Conservation (phyloP, 2,329 filamentous ascomycete genomes). For the Fusarium drepaniforme region DNA sequence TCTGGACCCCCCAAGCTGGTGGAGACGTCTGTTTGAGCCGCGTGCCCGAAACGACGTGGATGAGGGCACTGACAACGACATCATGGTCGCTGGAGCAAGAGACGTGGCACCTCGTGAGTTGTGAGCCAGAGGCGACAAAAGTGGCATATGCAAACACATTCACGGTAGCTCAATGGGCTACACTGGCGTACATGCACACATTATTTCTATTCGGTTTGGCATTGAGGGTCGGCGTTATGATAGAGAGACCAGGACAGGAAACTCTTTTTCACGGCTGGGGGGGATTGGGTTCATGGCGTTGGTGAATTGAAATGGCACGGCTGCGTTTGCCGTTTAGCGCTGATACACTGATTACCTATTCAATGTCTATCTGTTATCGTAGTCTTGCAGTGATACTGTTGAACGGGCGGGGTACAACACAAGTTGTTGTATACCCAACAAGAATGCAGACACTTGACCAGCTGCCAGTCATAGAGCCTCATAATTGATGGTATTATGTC, state of each 20-base stretch:
- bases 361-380: slow-evolving; percentile 4
- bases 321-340: background rate
- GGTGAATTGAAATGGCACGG: slow-evolving; percentile 11
- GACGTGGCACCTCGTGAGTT: slow-evolving; percentile 44
- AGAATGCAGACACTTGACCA: background rate
- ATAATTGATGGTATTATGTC: background rate
- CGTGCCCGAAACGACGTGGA: slow-evolving; percentile 62
- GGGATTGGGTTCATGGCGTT: slow-evolving; percentile 26
- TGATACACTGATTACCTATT: background rate
- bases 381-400: background rate
- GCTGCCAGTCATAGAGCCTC: background rate
- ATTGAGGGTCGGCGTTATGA: slow-evolving; percentile 32
- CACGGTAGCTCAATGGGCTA: background rate
- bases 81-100: slow-evolving; percentile 67
- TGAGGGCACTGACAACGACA: slow-evolving; percentile 68
- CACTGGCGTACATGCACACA: slow-evolving; percentile 5
- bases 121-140: slow-evolving; percentile 2
- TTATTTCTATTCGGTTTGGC: slow-evolving; percentile 12
- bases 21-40: slow-evolving; percentile 86
- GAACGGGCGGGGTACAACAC: background rate
- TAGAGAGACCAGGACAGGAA: slow-evolving; percentile 23
- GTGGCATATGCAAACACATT: background rate
- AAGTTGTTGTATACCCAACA: background rate
- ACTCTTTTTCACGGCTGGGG: background rate
- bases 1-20: slow-evolving; percentile 90